Percentiles rank a stretch among this genome's conserved stretches.
phyloP scores from a whole-genome alignment of 2,329 filamentous ascomycete genomes.

The Orbilia blumenaviensis region DNA sequence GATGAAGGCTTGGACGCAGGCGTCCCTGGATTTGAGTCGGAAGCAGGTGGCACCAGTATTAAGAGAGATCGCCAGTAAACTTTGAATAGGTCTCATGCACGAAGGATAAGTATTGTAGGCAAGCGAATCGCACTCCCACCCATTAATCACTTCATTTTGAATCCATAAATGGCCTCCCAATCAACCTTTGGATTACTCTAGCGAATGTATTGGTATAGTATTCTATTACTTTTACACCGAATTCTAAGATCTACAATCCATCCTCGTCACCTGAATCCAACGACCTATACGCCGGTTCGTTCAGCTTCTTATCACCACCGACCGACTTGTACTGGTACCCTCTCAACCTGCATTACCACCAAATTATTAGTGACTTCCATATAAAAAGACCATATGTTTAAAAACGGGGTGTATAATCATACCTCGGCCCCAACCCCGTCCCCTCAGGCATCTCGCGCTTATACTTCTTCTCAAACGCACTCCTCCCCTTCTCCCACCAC shows the following conservation, averaged over 20 bases:
- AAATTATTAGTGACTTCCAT: background rate
- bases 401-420: constrained; percentile 54
- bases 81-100: constrained; percentile 59
- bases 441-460: constrained; percentile 75
- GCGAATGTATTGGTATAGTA: constrained; percentile 54
- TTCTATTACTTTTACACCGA: constrained; percentile 65
- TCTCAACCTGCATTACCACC: constrained; percentile 65
- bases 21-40: constrained; percentile 69
- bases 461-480: constrained; percentile 73
- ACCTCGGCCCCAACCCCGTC: constrained; percentile 79
- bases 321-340: constrained; percentile 83
- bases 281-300: constrained; percentile 73
- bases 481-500: constrained; percentile 67
- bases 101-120: constrained; percentile 65
- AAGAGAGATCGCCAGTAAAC: constrained; percentile 62
- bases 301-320: constrained; percentile 73
- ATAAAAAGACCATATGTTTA: background rate
- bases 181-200: background rate
- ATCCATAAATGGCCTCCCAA: no score
- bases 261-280: constrained; percentile 63
- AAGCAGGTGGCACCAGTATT: constrained; percentile 76
- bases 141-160: no score
- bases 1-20: constrained; percentile 74
- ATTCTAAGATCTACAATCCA: constrained; percentile 65
- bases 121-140: constrained; percentile 64